Evolutionary conservation across 306 rosid genomes (phyloP).

Genomic region (Albizia julibrissin): DNA sequence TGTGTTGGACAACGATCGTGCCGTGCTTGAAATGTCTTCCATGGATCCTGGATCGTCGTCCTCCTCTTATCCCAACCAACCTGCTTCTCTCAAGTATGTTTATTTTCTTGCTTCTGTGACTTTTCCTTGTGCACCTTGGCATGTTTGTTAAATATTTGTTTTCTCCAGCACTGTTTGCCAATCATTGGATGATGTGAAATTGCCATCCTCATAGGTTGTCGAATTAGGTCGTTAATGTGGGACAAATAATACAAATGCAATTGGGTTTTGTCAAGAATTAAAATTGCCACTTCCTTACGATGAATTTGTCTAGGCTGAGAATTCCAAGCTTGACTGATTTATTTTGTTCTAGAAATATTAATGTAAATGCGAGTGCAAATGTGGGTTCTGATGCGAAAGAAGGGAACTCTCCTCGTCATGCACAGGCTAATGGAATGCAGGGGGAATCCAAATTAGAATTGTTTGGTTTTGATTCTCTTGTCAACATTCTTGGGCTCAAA

Average conservation of each 20-base stretch:
- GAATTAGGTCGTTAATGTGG: neutral
- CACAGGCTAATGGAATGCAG: constrained; percentile 64
- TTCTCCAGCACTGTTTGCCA: neutral
- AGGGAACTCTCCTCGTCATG: constrained; percentile 45
- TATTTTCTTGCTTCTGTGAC: neutral
- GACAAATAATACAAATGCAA: neutral
- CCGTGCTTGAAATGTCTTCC: constrained; percentile 95
- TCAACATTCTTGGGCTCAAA: constrained; percentile 96
- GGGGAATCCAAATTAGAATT: constrained; percentile 88
- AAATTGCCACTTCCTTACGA: neutral
- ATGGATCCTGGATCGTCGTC: constrained; percentile 87
- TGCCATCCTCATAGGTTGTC: neutral
- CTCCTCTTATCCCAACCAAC: constrained; percentile 46
- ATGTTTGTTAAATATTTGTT: neutral
- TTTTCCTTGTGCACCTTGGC: neutral
- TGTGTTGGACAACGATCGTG: constrained; percentile 89
- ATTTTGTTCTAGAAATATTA: constrained; percentile 59
- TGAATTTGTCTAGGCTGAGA: neutral
- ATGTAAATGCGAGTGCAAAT: constrained; percentile 47
- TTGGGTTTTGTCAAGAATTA: constrained; percentile 7
- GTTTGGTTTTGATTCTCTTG: constrained; percentile 99
- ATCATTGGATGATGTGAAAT: neutral
- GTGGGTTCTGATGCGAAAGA: constrained; percentile 48
- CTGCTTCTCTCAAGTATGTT: constrained; percentile 63
- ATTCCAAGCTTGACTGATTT: constrained; percentile 9